Conservation (phyloP, 371 early-diverging fungal genomes). For the Catenaria anguillulae region DNA sequence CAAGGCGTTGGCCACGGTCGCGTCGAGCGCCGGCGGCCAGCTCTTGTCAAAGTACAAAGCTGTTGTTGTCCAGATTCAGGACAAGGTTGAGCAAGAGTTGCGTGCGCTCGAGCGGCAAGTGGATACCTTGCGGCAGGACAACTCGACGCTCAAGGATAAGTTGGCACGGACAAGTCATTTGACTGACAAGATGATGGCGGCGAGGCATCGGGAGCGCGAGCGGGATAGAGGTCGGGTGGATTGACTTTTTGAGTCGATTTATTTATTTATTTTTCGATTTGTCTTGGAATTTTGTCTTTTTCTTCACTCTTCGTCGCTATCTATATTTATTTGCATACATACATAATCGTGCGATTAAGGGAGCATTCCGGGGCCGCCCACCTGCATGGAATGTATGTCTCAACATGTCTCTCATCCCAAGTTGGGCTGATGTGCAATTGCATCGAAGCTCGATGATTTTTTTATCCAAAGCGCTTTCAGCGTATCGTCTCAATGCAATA, state of each 20-base stretch:
- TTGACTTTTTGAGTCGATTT: background rate
- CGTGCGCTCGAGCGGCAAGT: background rate
- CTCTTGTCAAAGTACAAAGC: too few species aligned
- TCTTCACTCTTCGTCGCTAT: background rate
- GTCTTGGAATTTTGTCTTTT: slow-evolving; percentile 1
- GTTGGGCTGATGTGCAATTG: too few species aligned
- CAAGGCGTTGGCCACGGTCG: background rate
- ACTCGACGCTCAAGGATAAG: background rate
- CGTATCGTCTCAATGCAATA: too few species aligned
- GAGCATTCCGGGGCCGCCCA: too few species aligned
- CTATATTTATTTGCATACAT: too few species aligned
- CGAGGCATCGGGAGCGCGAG: background rate
- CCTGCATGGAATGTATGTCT: too few species aligned
- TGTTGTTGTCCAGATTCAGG: too few species aligned
- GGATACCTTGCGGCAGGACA: background rate
- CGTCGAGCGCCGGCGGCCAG: background rate
- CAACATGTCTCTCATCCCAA: too few species aligned
- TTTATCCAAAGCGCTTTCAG: too few species aligned
- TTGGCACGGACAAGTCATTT: background rate
- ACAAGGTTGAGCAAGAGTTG: too few species aligned
- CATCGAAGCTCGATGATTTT: too few species aligned
- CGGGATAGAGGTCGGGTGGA: background rate
- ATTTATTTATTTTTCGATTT: background rate
- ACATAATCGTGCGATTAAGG: background rate
- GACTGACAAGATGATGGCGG: background rate